phyloP scores from a whole-genome alignment of 1,284 basidiomycete genomes.

The Puccinia hordei region DNA sequence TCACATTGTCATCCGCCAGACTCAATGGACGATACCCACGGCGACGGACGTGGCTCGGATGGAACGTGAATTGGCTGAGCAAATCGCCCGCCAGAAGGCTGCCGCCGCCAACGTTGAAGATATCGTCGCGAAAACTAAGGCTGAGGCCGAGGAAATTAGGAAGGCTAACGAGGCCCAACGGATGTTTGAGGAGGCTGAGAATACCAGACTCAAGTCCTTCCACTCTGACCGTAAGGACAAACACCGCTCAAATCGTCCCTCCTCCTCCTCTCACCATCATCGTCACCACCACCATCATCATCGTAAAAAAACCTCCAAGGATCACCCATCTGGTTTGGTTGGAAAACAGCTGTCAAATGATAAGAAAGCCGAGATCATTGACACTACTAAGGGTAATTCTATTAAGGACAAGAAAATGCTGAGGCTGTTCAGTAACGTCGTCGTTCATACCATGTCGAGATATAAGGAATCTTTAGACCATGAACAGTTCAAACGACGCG shows the following conservation, averaged over 20 bases:
- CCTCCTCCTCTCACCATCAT: conserved; percentile 55
- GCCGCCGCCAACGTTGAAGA: conserved; percentile 53
- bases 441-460: conserved; percentile 89
- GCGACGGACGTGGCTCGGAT: conserved; percentile 6
- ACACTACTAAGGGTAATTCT: conserved; percentile 64
- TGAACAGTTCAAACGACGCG: conserved; percentile 90
- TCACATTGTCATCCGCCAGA: conserved; percentile 44
- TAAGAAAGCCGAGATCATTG: conserved; percentile 51
- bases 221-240: conserved; percentile 50
- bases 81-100: conserved; percentile 40
- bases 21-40: conserved; percentile 51
- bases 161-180: conserved; percentile 56
- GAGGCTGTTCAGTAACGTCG: conserved; percentile 82
- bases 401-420: conserved; percentile 80
- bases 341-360: conserved; percentile 19
- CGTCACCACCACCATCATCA: conserved; percentile 55
- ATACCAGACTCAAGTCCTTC: conserved; percentile 53
- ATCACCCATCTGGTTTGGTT: conserved; percentile 60
- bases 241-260: conserved; percentile 40
- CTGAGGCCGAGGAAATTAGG: conserved; percentile 61
- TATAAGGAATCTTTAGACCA: conserved; percentile 77
- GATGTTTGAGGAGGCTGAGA: conserved; percentile 55
- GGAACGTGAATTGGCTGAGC: neutral
- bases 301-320: conserved; percentile 40
- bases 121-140: conserved; percentile 61